Percentiles rank a stretch among this genome's conserved stretches.
Conservation (phyloP, 345 rosid species). For the Carallia brachiata region DNA sequence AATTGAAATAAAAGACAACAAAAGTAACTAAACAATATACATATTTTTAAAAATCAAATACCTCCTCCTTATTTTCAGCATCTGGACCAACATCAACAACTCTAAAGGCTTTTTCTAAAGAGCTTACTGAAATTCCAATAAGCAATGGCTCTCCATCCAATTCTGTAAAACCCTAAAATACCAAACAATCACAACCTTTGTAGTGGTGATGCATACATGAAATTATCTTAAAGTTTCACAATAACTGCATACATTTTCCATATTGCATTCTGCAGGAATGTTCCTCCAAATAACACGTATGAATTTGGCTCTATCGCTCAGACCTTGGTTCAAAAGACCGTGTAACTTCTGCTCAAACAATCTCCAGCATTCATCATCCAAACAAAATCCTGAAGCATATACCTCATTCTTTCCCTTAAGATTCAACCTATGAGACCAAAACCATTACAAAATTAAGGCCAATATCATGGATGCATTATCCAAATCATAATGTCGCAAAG, state of each 20-base stretch:
- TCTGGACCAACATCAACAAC: constrained; percentile 83
- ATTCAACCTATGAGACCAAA: constrained; percentile 53
- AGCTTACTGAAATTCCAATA: constrained; percentile 71
- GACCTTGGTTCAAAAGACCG: constrained; percentile 62
- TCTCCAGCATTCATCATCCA: constrained; percentile 94
- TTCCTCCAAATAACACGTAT: constrained; percentile 84
- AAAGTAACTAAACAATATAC: not conserved
- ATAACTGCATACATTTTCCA: constrained; percentile 56
- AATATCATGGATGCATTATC: not conserved
- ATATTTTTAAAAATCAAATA: constrained; percentile 18
- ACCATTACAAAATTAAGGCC: constrained; percentile 16
- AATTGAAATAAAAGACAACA: constrained; percentile 2
- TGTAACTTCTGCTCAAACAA: constrained; percentile 70
- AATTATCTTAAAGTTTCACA: constrained; percentile 3
- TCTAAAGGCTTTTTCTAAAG: constrained; percentile 68
- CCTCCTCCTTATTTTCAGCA: constrained; percentile 93
- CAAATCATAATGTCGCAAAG: not conserved
- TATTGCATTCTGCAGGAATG: constrained; percentile 41
- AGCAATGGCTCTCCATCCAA: constrained; percentile 63
- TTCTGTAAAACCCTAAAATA: constrained; percentile 66
- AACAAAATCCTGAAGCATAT: constrained; percentile 61
- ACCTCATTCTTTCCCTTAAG: constrained; percentile 51
- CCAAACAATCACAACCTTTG: constrained; percentile 10
- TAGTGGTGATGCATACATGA: not conserved
- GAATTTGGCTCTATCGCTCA: constrained; percentile 69